These are phyloP conservation scores for Leishmania martiniquensis DNA, from an alignment of 208 protist genomes.

Conservation along the genomic window DNA sequence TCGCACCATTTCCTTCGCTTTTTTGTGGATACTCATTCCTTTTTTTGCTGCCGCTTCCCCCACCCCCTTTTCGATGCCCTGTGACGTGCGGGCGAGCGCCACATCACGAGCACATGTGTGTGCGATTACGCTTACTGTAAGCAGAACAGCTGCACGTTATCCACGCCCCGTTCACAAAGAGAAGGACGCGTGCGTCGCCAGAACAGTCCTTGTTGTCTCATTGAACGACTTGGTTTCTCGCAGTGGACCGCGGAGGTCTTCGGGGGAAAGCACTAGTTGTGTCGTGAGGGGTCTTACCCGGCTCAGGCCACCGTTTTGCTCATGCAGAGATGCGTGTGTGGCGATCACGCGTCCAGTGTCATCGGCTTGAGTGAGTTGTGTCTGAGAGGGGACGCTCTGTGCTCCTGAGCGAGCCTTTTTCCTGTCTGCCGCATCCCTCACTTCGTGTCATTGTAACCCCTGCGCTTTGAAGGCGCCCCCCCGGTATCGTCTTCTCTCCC, in stretches of 20 bases:
- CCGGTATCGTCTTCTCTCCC: no score
- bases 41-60: background rate
- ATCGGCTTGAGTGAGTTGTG: background rate
- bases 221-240: background rate
- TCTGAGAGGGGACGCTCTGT: background rate
- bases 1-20: no score
- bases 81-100: background rate
- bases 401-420: no score
- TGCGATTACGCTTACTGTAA: background rate
- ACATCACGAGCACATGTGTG: background rate
- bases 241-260: background rate
- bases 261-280: background rate
- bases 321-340: background rate
- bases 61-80: no score
- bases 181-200: background rate
- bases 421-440: no score
- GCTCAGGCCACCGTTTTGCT: background rate
- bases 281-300: background rate
- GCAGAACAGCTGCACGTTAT: background rate
- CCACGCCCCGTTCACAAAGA: background rate
- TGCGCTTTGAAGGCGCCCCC: background rate
- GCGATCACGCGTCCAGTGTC: background rate
- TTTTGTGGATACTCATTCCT: background rate
- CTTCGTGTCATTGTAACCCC: background rate
- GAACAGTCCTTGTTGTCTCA: background rate